Conservation (phyloP, 176 grass and related monocot genomes). For the Musa schizocarpa region DNA sequence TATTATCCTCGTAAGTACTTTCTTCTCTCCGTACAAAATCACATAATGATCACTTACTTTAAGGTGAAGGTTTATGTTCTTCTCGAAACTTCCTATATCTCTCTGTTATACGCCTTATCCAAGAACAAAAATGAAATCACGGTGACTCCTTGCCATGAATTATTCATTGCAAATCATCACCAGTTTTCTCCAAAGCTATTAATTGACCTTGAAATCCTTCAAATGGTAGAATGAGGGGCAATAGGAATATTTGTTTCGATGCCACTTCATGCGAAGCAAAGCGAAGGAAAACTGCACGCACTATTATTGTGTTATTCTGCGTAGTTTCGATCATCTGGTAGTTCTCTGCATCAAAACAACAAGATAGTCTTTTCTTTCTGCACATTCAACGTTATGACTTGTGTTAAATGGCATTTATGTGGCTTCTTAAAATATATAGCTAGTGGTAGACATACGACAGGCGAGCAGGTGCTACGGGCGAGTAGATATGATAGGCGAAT, state of each 20-base stretch:
- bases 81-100: background rate
- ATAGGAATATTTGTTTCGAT: conserved; percentile 12
- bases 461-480: too few species aligned
- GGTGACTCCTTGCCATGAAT: too few species aligned
- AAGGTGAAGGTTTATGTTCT: background rate
- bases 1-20: too few species aligned
- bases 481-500: too few species aligned
- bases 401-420: background rate
- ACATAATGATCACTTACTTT: background rate
- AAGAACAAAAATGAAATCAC: too few species aligned
- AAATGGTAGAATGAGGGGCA: conserved; percentile 11
- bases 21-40: background rate
- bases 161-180: background rate
- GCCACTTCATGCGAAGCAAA: conserved; percentile 14
- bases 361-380: conserved; percentile 9
- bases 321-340: conserved; percentile 4
- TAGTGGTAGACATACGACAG: background rate
- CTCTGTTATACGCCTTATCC: too few species aligned
- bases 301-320: conserved; percentile 14
- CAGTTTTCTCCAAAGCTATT: background rate
- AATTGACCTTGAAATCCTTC: background rate
- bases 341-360: conserved; percentile 1
- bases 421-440: background rate
- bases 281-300: background rate
- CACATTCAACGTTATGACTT: background rate